A percentile compares a stretch with the other conserved stretches of the same genome.
These are phyloP conservation scores for Polygonum maritimum DNA, from an alignment of 148 eudicot species.

Conservation along the genomic window DNA sequence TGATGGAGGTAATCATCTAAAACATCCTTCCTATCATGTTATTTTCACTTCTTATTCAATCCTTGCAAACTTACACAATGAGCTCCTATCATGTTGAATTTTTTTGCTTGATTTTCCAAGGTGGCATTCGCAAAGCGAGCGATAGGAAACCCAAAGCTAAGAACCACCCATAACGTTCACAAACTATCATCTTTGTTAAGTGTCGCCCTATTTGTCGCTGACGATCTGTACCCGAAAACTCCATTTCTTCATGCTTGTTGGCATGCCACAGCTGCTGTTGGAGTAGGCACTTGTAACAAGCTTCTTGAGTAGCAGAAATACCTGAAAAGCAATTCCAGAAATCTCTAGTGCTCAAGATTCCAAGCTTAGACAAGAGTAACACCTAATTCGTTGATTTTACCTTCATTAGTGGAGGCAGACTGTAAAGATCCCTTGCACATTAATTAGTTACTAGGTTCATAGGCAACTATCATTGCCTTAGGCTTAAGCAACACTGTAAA, in stretches of 20 bases:
- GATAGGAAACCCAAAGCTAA: slow-evolving; percentile 58
- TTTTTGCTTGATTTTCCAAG: slow-evolving; percentile 19
- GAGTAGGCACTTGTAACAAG: slow-evolving; percentile 84
- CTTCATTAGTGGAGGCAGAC: background rate
- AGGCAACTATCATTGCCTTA: slow-evolving; percentile 1
- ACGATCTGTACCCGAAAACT: slow-evolving; percentile 60
- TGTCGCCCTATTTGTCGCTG: slow-evolving; percentile 70
- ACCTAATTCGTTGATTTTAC: background rate
- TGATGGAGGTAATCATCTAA: slow-evolving; percentile 72
- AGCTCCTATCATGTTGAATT: background rate
- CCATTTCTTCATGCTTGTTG: slow-evolving; percentile 88
- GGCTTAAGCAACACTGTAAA: background rate
- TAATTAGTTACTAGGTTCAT: background rate
- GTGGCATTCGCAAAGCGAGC: slow-evolving; percentile 81
- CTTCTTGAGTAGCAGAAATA: slow-evolving; percentile 43
- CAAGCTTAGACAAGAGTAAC: background rate
- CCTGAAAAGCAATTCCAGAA: background rate
- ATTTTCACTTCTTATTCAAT: background rate
- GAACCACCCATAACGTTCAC: slow-evolving; percentile 70
- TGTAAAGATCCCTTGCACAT: background rate
- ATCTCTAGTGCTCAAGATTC: no score
- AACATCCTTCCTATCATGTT: background rate
- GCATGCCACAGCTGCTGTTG: slow-evolving; percentile 94
- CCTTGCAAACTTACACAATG: background rate
- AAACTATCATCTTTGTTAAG: slow-evolving; percentile 71